Percentiles rank a stretch among this genome's conserved stretches.
These are phyloP conservation scores for Fusarium xylarioides DNA, from an alignment of 2,329 filamentous ascomycete genomes.

Conservation along the genomic window DNA sequence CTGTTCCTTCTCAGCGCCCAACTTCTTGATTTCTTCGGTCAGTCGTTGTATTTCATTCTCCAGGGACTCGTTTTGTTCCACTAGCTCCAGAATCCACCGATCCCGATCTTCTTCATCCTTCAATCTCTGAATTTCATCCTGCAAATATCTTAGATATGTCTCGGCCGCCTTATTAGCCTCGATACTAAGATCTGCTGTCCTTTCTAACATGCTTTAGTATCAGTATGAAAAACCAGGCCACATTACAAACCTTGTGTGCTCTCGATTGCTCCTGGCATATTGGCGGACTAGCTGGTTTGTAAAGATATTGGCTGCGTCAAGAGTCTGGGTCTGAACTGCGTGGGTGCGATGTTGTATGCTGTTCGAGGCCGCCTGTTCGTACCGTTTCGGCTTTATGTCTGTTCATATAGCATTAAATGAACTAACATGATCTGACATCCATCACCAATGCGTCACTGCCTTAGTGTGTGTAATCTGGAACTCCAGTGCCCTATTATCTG, in stretches of 20 bases:
- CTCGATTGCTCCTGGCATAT: not conserved
- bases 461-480: not conserved
- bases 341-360: accelerated
- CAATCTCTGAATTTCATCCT: not conserved
- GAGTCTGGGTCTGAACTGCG: accelerated
- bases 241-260: not conserved
- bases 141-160: not conserved
- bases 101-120: not conserved
- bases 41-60: not conserved
- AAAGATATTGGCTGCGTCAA: accelerated
- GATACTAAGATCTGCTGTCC: accelerated
- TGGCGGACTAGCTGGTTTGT: accelerated
- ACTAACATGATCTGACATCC: not conserved
- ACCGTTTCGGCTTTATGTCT: not conserved
- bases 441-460: accelerated
- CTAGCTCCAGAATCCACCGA: not conserved
- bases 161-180: not conserved
- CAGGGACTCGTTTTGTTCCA: not conserved
- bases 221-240: accelerated
- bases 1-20: accelerated
- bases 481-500: not conserved
- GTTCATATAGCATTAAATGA: not conserved
- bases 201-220: too few relatives aligned
- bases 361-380: accelerated
- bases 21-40: not conserved